These are phyloP conservation scores for Peribolospora baueri DNA, from an alignment of 768 basidiomycete genomes.

Conservation along the genomic window DNA sequence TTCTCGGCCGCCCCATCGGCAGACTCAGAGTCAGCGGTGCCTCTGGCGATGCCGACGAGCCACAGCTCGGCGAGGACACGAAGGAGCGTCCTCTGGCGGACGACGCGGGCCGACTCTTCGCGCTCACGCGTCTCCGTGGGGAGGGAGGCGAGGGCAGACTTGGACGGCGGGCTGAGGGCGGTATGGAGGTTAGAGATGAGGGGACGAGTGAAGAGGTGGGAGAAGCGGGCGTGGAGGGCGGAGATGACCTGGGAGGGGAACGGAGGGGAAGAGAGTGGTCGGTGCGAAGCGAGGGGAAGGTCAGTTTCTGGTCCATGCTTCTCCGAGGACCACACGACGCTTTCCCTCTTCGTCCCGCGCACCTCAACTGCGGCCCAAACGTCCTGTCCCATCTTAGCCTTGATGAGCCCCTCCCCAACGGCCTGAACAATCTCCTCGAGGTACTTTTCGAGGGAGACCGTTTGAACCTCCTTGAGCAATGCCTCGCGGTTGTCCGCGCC, in stretches of 20 bases:
- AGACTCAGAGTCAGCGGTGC: constrained; percentile 1
- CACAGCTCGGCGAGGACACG: constrained; percentile 77
- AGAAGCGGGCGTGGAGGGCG: constrained; percentile 64
- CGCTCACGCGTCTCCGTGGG: constrained; percentile 68
- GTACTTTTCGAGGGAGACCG: constrained; percentile 80
- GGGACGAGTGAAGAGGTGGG: constrained; percentile 48
- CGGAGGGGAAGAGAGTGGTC: background rate
- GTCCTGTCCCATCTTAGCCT: constrained; percentile 82
- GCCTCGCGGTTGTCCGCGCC: constrained; percentile 22
- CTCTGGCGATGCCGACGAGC: constrained; percentile 62
- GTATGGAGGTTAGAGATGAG: constrained; percentile 34
- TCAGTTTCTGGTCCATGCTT: background rate
- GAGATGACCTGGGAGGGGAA: constrained; percentile 44
- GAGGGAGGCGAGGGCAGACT: constrained; percentile 34
- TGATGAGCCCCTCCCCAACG: constrained; percentile 52
- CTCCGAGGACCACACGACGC: background rate
- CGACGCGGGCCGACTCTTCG: constrained; percentile 56
- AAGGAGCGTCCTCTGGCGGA: constrained; percentile 60
- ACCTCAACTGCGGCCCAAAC: constrained; percentile 84
- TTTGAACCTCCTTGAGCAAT: constrained; percentile 64
- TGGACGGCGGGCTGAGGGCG: constrained; percentile 19
- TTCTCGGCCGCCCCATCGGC: background rate
- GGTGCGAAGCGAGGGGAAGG: background rate
- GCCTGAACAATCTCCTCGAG: constrained; percentile 81
- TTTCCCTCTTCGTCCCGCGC: constrained; percentile 6